phyloP scores from a whole-genome alignment of 2,329 filamentous ascomycete species.

The Fusarium phyllophilum region DNA sequence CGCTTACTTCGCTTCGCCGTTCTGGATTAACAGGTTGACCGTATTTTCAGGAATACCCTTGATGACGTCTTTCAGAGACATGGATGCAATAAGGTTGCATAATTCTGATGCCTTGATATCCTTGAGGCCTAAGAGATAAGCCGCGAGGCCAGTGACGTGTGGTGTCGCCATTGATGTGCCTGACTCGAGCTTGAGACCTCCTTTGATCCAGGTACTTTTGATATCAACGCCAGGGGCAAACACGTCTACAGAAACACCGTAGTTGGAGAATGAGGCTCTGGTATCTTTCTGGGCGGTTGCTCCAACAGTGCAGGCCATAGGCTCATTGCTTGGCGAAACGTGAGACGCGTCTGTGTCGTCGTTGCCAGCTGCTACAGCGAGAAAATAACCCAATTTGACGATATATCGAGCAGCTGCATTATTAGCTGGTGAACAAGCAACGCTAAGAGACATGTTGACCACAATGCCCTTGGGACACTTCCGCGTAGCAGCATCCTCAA shows the following conservation, averaged over 20 bases:
- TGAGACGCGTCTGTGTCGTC: neutral
- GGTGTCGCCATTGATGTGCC: neutral
- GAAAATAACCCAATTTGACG: neutral
- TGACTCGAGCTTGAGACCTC: neutral
- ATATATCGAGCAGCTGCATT: neutral
- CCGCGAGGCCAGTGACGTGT: neutral
- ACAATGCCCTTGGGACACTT: slow-evolving; percentile 3
- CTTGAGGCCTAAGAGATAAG: neutral
- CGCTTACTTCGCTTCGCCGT: neutral
- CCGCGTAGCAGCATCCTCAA: neutral
- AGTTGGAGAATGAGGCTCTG: neutral
- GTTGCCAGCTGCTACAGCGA: neutral
- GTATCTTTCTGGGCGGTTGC: neutral
- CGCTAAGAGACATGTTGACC: neutral
- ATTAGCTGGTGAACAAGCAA: neutral
- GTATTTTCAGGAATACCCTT: neutral
- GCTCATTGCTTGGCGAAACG: neutral
- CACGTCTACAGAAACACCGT: neutral
- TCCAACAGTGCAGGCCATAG: neutral
- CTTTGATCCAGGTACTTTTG: neutral
- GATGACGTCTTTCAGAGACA: neutral
- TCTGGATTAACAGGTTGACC: neutral
- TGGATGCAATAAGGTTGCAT: neutral
- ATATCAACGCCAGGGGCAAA: neutral
- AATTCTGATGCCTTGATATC: neutral